A percentile compares a stretch with the other conserved stretches of the same genome.
These are phyloP conservation scores for Durotheca rogersii DNA, from an alignment of 495 filamentous ascomycete species.

Conservation along the genomic window DNA sequence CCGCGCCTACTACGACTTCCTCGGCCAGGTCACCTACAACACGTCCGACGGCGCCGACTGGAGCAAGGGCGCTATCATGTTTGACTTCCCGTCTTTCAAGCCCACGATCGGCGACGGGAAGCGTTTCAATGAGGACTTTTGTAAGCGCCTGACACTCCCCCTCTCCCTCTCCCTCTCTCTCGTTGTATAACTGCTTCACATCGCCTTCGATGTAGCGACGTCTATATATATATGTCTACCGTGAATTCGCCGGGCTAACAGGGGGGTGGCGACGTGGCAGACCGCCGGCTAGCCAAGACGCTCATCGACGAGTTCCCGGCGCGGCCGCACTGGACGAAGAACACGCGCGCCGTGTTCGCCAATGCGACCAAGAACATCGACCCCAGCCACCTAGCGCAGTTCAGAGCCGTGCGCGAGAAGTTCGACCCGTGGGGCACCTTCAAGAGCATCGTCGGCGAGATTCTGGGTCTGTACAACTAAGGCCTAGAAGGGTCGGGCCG, in stretches of 20 bases:
- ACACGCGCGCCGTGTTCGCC: constrained; percentile 47
- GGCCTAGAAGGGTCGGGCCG: background rate
- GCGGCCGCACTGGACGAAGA: constrained; percentile 56
- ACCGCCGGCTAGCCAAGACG: constrained; percentile 46
- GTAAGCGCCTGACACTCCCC: constrained; percentile 31
- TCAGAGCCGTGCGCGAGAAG: constrained; percentile 44
- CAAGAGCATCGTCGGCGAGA: constrained; percentile 49
- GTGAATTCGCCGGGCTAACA: constrained; percentile 12
- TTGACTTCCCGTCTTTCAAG: constrained; percentile 51
- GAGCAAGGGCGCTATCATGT: constrained; percentile 54
- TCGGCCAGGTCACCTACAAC: constrained; percentile 52
- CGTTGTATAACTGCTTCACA: no score
- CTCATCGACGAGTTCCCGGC: constrained; percentile 52
- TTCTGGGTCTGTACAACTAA: constrained; percentile 43
- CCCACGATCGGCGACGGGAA: constrained; percentile 47
- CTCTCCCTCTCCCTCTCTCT: background rate
- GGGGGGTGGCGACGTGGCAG: constrained; percentile 11
- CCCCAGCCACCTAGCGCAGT: constrained; percentile 45
- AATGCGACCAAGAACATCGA: constrained; percentile 49
- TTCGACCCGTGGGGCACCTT: constrained; percentile 52
- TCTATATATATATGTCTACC: no score
- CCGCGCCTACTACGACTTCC: constrained; percentile 47
- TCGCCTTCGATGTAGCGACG: no score
- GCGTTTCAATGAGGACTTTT: constrained; percentile 52
- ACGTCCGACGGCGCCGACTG: constrained; percentile 48